Evolutionary conservation across 768 basidiomycete genomes (phyloP).

Genomic region (Suillus sp.): DNA sequence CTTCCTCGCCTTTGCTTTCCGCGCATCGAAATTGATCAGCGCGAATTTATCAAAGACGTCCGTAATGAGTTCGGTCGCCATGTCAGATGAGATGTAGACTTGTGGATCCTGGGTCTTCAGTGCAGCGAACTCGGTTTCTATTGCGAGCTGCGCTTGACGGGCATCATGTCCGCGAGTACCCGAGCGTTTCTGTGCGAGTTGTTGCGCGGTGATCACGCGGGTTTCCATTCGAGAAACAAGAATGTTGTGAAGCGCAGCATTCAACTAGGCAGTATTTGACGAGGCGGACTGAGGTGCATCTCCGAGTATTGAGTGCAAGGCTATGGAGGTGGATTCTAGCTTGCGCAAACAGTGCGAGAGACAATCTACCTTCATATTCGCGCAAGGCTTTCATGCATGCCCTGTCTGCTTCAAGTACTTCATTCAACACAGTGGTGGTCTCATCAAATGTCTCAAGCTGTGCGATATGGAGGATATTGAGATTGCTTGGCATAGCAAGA

Average conservation of each 20-base stretch:
- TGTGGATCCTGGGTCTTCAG: slow-evolving; percentile 15
- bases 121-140: slow-evolving; percentile 12
- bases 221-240: slow-evolving; percentile 11
- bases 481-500: slow-evolving; percentile 16
- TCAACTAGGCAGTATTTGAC: slow-evolving; percentile 7
- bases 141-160: slow-evolving; percentile 14
- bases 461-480: slow-evolving; percentile 18
- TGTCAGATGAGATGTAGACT: slow-evolving; percentile 11
- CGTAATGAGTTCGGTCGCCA: slow-evolving; percentile 11
- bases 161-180: slow-evolving; percentile 16
- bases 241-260: slow-evolving; percentile 11
- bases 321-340: neutral
- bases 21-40: slow-evolving; percentile 14
- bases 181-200: slow-evolving; percentile 16
- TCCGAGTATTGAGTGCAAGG: slow-evolving; percentile 13
- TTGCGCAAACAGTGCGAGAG: neutral
- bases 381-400: slow-evolving; percentile 7
- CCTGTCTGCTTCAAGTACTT: slow-evolving; percentile 15
- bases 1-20: slow-evolving; percentile 38
- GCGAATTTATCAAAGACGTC: slow-evolving; percentile 16
- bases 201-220: slow-evolving; percentile 6
- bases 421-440: slow-evolving; percentile 14
- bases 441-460: slow-evolving; percentile 18
- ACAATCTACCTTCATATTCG: slow-evolving; percentile 14
- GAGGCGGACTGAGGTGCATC: neutral